Evolutionary conservation across 306 rosid species (phyloP).

Genomic region (Vigna angularis): DNA sequence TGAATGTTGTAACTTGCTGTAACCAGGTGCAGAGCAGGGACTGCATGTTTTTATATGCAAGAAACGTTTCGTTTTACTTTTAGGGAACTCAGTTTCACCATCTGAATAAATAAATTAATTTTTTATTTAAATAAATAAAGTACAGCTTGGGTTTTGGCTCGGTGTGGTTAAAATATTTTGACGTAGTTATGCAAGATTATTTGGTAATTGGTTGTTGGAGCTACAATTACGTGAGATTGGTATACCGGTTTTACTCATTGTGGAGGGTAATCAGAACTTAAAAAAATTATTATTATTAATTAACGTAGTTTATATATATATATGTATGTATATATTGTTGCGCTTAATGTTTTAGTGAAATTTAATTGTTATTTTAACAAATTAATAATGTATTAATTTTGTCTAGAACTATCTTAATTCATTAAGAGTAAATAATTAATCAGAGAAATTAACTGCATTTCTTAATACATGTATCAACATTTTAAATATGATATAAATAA

Average conservation of each 20-base stretch:
- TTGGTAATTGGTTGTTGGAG: conserved; percentile 27
- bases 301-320: no score
- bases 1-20: background rate
- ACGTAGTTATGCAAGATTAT: conserved; percentile 2
- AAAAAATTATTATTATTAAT: background rate
- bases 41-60: conserved; percentile 1
- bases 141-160: background rate
- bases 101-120: background rate
- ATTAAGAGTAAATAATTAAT: no score
- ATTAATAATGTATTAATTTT: no score
- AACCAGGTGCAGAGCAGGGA: background rate
- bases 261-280: background rate
- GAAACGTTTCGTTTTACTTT: conserved; percentile 4
- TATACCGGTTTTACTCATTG: background rate
- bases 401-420: no score
- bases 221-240: background rate
- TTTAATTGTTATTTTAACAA: no score
- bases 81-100: background rate
- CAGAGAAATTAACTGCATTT: no score
- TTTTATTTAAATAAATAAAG: background rate
- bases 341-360: no score
- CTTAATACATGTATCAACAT: no score
- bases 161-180: conserved; percentile 19
- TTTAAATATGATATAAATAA: no score
- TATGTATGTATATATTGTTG: no score